A percentile compares a stretch with the other conserved stretches of the same genome.
These are phyloP conservation scores for Cyamopsis tetragonoloba DNA, from an alignment of 306 rosid genomes.

Conservation along the genomic window DNA sequence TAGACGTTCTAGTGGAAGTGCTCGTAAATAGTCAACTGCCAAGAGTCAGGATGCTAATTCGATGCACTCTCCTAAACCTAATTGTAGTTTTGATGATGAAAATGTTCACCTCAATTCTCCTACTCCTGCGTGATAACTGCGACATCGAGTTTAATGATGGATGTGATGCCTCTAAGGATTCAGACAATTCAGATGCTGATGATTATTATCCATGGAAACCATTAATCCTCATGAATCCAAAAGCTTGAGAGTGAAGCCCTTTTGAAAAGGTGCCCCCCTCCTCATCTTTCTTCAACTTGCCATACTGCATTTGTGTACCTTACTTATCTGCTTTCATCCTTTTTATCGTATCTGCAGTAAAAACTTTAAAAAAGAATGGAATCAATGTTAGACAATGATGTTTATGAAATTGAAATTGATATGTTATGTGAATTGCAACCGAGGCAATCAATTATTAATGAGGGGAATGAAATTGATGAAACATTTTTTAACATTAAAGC, in stretches of 20 bases:
- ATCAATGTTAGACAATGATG: conserved; percentile 25
- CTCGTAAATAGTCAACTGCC: conserved; percentile 39
- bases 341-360: conserved; percentile 44
- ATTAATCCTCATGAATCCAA: conserved; percentile 92
- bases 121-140: conserved; percentile 33
- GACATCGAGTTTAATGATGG: conserved; percentile 47
- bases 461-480: conserved; percentile 42
- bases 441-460: conserved; percentile 61
- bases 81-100: conserved; percentile 34
- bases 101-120: conserved; percentile 45
- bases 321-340: not conserved
- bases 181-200: conserved; percentile 57
- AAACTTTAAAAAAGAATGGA: conserved; percentile 39
- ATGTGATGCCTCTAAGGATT: conserved; percentile 44
- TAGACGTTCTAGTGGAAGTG: conserved; percentile 61
- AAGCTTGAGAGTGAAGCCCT: conserved; percentile 75
- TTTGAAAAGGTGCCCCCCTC: conserved; percentile 60
- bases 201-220: conserved; percentile 84
- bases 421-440: conserved; percentile 50
- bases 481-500: conserved; percentile 36
- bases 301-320: not conserved
- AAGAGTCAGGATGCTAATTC: conserved; percentile 50
- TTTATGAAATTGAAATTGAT: no score
- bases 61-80: conserved; percentile 40
- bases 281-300: not conserved